Conservation (phyloP, 345 rosid species). For the Excoecaria cochinchinensis region DNA sequence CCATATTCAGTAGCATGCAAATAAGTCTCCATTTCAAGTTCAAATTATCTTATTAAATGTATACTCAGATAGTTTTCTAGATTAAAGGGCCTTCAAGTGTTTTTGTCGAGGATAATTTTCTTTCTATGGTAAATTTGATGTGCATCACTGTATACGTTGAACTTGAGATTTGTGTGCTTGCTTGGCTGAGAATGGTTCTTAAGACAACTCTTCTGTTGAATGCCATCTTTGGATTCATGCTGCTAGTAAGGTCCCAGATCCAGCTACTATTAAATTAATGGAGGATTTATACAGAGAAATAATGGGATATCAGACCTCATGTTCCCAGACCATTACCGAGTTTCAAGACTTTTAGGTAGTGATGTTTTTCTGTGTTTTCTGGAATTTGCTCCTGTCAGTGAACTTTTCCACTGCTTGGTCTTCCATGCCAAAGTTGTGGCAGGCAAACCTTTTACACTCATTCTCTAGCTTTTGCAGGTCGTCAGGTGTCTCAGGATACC, state of each 20-base stretch:
- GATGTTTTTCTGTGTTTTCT: neutral
- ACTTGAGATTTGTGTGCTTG: too few species aligned
- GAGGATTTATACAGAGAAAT: slow-evolving; percentile 2
- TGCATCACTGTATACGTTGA: too few species aligned
- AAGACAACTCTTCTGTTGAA: neutral
- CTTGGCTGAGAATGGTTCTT: neutral
- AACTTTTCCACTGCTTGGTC: neutral
- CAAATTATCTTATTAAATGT: too few species aligned
- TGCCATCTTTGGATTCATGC: slow-evolving; percentile 3
- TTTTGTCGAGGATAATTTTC: neutral
- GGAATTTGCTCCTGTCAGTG: neutral
- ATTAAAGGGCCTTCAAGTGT: too few species aligned
- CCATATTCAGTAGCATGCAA: too few species aligned
- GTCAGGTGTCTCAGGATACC: too few species aligned
- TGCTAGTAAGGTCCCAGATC: neutral
- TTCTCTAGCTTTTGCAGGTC: too few species aligned
- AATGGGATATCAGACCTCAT: slow-evolving; percentile 1
- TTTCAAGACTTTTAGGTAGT: neutral
- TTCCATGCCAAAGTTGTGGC: too few species aligned
- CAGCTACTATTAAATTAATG: neutral
- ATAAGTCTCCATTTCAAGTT: too few species aligned
- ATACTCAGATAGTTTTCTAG: neutral
- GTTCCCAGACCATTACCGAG: neutral
- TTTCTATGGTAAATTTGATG: neutral
- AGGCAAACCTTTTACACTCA: too few species aligned